Conservation (phyloP, 305 asterid genomes). For the Striga hermonthica region DNA sequence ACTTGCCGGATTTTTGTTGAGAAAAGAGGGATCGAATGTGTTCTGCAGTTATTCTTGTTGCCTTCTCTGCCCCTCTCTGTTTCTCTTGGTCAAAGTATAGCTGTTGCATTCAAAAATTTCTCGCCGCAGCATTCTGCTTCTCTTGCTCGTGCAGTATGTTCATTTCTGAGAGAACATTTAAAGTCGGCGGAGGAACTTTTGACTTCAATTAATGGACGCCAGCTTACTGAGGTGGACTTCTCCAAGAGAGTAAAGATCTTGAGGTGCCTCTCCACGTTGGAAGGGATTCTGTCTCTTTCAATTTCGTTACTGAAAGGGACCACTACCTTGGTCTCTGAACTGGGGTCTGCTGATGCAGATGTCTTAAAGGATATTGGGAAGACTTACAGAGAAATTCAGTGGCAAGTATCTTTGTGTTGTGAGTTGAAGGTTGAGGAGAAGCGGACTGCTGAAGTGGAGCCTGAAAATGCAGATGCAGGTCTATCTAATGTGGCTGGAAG, state of each 20-base stretch:
- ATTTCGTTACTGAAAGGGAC: conserved; percentile 81
- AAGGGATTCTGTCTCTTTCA: conserved; percentile 81
- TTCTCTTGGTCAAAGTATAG: conserved; percentile 83
- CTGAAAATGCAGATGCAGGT: conserved; percentile 59
- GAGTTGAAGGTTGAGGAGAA: conserved; percentile 78
- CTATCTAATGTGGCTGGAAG: conserved; percentile 68
- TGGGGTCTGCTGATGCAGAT: conserved; percentile 91
- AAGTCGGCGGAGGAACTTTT: conserved; percentile 69
- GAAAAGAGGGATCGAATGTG: conserved; percentile 92
- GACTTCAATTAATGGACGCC: conserved; percentile 63
- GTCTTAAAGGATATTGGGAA: conserved; percentile 88
- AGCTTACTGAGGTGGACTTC: conserved; percentile 67
- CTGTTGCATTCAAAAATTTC: conserved; percentile 88
- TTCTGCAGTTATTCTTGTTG: conserved; percentile 77
- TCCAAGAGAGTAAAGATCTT: conserved; percentile 65
- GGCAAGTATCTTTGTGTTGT: conserved; percentile 85
- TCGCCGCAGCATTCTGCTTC: conserved; percentile 90
- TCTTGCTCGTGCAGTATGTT: conserved; percentile 92
- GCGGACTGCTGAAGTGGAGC: conserved; percentile 54
- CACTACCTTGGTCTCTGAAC: conserved; percentile 74
- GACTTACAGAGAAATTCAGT: conserved; percentile 71
- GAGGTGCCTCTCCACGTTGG: conserved; percentile 83
- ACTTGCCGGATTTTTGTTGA: conserved; percentile 93
- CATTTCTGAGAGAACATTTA: conserved; percentile 71
- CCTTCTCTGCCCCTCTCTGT: conserved; percentile 82